Evolutionary conservation across 805 yeast species (phyloP).

Genomic region (Metschnikowia borealis): DNA sequence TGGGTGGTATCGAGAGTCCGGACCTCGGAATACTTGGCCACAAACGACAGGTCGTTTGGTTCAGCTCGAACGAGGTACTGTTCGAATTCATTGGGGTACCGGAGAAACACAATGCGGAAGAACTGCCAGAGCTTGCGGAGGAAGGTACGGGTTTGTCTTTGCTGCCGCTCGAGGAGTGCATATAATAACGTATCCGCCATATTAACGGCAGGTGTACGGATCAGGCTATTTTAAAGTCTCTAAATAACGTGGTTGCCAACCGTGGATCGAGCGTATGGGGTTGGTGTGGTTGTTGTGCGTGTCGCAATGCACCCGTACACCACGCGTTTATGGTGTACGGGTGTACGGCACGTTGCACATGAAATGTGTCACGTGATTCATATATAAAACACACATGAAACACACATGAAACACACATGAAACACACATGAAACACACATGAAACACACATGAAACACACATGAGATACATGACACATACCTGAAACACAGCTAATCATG

Average conservation of each 20-base stretch:
- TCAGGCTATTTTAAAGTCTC: no score
- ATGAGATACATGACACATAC: no score
- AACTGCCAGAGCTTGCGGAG: slow-evolving; percentile 25
- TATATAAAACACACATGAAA: no score
- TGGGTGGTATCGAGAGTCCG: slow-evolving; percentile 31
- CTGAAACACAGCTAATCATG: no score
- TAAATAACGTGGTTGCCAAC: no score
- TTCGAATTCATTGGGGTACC: slow-evolving; percentile 36
- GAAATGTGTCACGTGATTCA: no score
- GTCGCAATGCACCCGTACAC: no score
- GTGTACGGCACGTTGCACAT: no score
- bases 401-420: no score
- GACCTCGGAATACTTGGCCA: slow-evolving; percentile 45
- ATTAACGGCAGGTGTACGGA: background rate
- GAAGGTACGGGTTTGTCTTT: slow-evolving; percentile 18
- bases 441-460: no score
- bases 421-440: no score
- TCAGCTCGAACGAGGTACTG: slow-evolving; percentile 36
- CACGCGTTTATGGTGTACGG: no score
- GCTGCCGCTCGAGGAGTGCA: slow-evolving; percentile 11
- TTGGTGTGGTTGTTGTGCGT: background rate
- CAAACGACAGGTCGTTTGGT: slow-evolving; percentile 53
- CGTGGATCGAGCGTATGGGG: background rate
- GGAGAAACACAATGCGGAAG: slow-evolving; percentile 21
- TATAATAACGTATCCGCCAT: slow-evolving; percentile 7